Evolutionary conservation across 2,329 filamentous ascomycete genomes (phyloP).

Genomic region (Leptographium procerum): DNA sequence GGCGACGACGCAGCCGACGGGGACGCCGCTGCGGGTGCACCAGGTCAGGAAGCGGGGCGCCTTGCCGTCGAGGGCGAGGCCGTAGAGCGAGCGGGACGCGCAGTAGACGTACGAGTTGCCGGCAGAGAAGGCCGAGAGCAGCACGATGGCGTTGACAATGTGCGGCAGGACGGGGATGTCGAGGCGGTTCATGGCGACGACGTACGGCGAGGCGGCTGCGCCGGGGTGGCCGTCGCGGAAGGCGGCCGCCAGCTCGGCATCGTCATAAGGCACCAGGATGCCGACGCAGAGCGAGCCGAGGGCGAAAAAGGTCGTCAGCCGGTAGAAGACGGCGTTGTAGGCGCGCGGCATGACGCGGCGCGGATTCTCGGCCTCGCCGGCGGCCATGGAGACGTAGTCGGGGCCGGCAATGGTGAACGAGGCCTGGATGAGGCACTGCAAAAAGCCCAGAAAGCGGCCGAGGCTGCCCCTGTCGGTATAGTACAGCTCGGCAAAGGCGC

Average conservation of each 20-base stretch:
- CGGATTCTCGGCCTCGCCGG: constrained; percentile 14
- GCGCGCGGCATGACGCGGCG: constrained; percentile 12
- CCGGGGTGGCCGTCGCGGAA: not conserved
- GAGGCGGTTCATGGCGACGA: constrained; percentile 59
- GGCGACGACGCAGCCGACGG: constrained; percentile 16
- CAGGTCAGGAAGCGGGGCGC: constrained; percentile 41
- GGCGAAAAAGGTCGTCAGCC: constrained; percentile 20
- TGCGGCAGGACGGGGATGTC: constrained; percentile 56
- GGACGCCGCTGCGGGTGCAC: constrained; percentile 27
- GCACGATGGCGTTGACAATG: constrained; percentile 65
- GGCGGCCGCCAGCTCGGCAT: constrained; percentile 14
- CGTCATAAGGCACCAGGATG: constrained; percentile 16
- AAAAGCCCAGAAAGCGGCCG: constrained; percentile 32
- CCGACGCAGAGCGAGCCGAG: constrained; percentile 20
- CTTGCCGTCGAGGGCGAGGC: constrained; percentile 46
- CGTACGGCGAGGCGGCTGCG: constrained; percentile 45
- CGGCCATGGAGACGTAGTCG: constrained; percentile 33
- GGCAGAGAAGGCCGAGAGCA: constrained; percentile 59
- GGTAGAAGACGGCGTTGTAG: constrained; percentile 17
- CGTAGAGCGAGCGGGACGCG: constrained; percentile 47
- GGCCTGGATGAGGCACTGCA: constrained; percentile 5
- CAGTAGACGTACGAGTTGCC: constrained; percentile 53
- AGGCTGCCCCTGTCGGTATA: constrained; percentile 12
- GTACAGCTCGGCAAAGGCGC: constrained; percentile 24
- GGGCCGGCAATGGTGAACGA: constrained; percentile 24